These are phyloP conservation scores for Abelmoschus esculentus DNA, from an alignment of 345 rosid species.

Conservation along the genomic window DNA sequence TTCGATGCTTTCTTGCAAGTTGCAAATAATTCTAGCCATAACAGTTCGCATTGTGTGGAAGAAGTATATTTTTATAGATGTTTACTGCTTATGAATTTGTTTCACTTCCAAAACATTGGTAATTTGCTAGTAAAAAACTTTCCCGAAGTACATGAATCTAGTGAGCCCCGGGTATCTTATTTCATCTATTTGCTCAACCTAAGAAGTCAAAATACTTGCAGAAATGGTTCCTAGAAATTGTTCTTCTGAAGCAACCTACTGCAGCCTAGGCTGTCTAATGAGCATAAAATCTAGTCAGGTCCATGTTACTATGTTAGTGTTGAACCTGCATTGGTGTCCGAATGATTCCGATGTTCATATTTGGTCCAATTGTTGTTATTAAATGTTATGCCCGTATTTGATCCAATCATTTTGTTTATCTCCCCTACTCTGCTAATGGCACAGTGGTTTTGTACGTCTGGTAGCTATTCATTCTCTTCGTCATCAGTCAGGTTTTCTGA, in stretches of 20 bases:
- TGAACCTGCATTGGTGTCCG: conserved; percentile 1
- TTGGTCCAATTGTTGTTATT: background rate
- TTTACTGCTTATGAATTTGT: background rate
- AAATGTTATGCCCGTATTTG: background rate
- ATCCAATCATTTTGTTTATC: conserved; percentile 7
- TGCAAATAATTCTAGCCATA: background rate
- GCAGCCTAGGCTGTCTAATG: background rate
- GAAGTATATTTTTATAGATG: background rate
- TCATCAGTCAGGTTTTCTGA: conserved; percentile 3
- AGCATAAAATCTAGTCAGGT: background rate
- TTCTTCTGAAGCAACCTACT: background rate
- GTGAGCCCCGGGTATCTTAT: background rate
- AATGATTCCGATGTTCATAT: background rate
- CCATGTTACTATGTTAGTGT: background rate
- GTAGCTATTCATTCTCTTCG: background rate
- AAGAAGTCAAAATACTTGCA: background rate
- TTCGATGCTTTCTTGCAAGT: background rate
- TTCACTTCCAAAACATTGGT: background rate
- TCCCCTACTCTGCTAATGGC: background rate
- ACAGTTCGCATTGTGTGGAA: background rate
- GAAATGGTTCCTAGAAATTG: background rate
- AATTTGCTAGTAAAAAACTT: background rate
- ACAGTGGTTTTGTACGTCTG: background rate
- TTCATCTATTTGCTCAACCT: background rate
- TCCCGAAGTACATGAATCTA: conserved; percentile 1